phyloP scores from a whole-genome alignment of 441 rosid species.

The Aleurites moluccanus region DNA sequence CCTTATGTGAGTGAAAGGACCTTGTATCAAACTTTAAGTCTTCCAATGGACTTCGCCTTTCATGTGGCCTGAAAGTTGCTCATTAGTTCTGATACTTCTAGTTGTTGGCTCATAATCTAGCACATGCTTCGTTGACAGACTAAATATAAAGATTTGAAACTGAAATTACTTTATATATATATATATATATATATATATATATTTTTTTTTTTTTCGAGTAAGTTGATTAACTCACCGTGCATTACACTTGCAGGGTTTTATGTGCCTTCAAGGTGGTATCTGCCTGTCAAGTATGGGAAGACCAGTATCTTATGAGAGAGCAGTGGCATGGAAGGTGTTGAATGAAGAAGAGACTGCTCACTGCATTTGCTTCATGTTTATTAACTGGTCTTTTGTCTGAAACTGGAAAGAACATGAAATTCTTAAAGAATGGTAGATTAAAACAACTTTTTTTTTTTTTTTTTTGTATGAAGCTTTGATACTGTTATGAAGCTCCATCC shows the following conservation, averaged over 20 bases:
- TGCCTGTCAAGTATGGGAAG: conserved; percentile 99
- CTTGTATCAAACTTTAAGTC: background rate
- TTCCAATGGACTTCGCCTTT: background rate
- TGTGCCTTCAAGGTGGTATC: conserved; percentile 85
- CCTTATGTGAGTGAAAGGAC: background rate
- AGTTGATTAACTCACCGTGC: background rate
- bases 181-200: no score
- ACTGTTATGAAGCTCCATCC: conserved; percentile 23
- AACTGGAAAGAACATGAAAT: background rate
- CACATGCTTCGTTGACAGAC: no score
- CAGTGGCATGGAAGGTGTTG: conserved; percentile 97
- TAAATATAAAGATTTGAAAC: background rate
- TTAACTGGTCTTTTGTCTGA: conserved; percentile 97
- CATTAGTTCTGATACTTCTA: background rate
- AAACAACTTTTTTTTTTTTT: background rate
- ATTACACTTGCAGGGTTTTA: conserved; percentile 57
- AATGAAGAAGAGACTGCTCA: conserved; percentile 91
- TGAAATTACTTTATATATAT: no score
- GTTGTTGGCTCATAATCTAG: background rate
- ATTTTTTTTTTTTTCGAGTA: no score
- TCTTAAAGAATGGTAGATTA: background rate
- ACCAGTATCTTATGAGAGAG: conserved; percentile 90
- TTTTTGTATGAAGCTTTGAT: background rate
- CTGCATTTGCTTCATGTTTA: conserved; percentile 94
- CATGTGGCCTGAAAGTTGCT: background rate